A percentile compares a stretch with the other conserved stretches of the same genome.
Conservation (phyloP, 768 basidiomycete species). For the Hericium rajendrae region DNA sequence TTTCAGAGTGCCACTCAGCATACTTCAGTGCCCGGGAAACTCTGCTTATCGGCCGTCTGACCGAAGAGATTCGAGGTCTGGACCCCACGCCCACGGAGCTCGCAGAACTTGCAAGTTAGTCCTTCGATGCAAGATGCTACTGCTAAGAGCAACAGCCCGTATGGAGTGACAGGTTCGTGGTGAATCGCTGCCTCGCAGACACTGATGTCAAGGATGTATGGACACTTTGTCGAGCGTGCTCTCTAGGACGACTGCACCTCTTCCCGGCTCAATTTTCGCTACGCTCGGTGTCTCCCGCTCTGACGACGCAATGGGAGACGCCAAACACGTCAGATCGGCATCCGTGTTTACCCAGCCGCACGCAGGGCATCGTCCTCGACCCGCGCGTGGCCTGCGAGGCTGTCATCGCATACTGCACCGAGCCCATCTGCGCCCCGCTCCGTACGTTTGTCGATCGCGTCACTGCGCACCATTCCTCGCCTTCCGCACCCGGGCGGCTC, state of each 20-base stretch:
- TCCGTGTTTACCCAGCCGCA: no score
- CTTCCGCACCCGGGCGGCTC: conserved; percentile 17
- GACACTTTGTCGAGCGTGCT: conserved; percentile 53
- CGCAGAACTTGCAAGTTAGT: conserved; percentile 63
- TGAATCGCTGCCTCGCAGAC: not conserved
- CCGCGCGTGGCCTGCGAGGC: no score
- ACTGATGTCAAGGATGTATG: conserved; percentile 12
- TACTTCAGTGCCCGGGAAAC: conserved; percentile 70
- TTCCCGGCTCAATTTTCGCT: no score
- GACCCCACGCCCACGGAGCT: conserved; percentile 75
- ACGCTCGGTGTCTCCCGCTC: no score
- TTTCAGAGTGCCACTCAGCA: conserved; percentile 80
- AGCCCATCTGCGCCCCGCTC: conserved; percentile 48
- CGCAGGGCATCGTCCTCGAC: no score
- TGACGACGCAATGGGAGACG: no score
- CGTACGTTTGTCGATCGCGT: conserved; percentile 54
- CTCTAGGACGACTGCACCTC: conserved; percentile 46
- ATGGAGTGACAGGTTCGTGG: conserved; percentile 49
- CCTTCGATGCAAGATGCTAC: not conserved
- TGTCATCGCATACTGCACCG: conserved; percentile 55
- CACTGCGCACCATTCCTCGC: conserved; percentile 18
- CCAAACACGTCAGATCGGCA: no score
- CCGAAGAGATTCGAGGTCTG: conserved; percentile 74
- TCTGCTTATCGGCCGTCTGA: conserved; percentile 63
- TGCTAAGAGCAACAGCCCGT: conserved; percentile 23